phyloP scores from a whole-genome alignment of 2,329 filamentous ascomycete species.

The Fusarium zealandicum region DNA sequence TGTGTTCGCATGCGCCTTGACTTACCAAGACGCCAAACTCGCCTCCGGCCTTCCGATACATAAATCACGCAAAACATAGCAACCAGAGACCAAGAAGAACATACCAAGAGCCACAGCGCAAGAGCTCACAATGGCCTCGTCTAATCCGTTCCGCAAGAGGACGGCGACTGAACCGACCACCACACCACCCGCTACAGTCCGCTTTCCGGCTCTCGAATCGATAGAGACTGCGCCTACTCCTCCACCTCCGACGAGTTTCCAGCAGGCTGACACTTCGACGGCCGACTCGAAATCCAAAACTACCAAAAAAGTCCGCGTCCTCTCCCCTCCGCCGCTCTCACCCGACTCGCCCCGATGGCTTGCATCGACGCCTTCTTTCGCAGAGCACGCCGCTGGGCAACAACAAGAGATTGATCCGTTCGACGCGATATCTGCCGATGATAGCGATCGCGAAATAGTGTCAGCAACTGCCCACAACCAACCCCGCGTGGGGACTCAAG shows the following conservation, averaged over 20 bases:
- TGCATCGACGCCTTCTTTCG: slow-evolving; percentile 42
- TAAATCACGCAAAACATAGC: slow-evolving; percentile 21
- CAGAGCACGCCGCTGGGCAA: slow-evolving; percentile 39
- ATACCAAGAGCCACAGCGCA: slow-evolving; percentile 11
- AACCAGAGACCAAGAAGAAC: slow-evolving; percentile 14
- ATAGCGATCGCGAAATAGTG: slow-evolving; percentile 41
- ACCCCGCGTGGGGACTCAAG: slow-evolving; percentile 27
- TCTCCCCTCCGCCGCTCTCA: slow-evolving; percentile 68
- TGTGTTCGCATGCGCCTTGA: slow-evolving; percentile 39
- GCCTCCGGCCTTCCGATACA: slow-evolving; percentile 8
- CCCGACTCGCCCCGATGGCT: slow-evolving; percentile 57
- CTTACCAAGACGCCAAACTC: slow-evolving; percentile 31
- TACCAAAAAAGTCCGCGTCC: slow-evolving; percentile 71
- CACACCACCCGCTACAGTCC: slow-evolving; percentile 21
- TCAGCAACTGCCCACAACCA: slow-evolving; percentile 36
- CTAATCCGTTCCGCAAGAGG: slow-evolving; percentile 62
- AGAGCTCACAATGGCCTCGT: slow-evolving; percentile 46
- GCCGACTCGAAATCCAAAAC: slow-evolving; percentile 57
- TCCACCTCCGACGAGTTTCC: slow-evolving; percentile 39
- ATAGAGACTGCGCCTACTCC: slow-evolving; percentile 41
- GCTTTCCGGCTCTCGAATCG: slow-evolving; percentile 42
- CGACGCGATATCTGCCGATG: slow-evolving; percentile 39
- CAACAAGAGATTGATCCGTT: slow-evolving; percentile 45
- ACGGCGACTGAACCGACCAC: slow-evolving; percentile 33
- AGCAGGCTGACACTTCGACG: slow-evolving; percentile 42